Conservation (phyloP, 2,329 filamentous ascomycete genomes). For the Fusarium agapanthi region DNA sequence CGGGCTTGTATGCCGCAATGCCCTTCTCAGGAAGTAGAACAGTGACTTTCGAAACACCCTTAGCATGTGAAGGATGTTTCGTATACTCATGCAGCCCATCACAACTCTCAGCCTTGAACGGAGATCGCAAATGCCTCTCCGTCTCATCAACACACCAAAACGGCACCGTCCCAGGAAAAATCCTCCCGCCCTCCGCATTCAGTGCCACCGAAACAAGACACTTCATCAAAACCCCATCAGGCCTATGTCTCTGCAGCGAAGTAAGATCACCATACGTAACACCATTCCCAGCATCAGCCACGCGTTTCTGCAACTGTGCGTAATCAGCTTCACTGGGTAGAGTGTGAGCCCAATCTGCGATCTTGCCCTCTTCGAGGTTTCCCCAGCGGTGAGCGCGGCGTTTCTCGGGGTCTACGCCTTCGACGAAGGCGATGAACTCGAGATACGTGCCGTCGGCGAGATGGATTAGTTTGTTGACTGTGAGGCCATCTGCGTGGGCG, state of each 20-base stretch:
- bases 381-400: constrained; percentile 68
- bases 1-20: constrained; percentile 17
- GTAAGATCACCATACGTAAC: constrained; percentile 59
- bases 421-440: constrained; percentile 71
- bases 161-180: constrained; percentile 61
- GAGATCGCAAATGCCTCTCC: constrained; percentile 63
- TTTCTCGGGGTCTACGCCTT: constrained; percentile 50
- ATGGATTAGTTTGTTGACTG: constrained; percentile 69
- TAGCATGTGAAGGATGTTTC: constrained; percentile 60
- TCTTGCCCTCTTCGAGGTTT: constrained; percentile 54
- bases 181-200: constrained; percentile 24
- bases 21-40: constrained; percentile 46
- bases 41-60: constrained; percentile 59
- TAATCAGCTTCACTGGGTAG: constrained; percentile 50
- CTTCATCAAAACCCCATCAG: constrained; percentile 64
- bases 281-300: constrained; percentile 44
- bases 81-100: constrained; percentile 32
- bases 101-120: constrained; percentile 46
- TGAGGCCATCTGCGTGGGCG: constrained; percentile 66
- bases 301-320: constrained; percentile 47
- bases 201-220: constrained; percentile 65
- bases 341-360: constrained; percentile 70
- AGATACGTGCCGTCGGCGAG: constrained; percentile 72
- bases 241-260: constrained; percentile 61
- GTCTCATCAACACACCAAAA: constrained; percentile 75